Conservation (phyloP, 2,329 filamentous ascomycete species). For the Fusarium nygamai region DNA sequence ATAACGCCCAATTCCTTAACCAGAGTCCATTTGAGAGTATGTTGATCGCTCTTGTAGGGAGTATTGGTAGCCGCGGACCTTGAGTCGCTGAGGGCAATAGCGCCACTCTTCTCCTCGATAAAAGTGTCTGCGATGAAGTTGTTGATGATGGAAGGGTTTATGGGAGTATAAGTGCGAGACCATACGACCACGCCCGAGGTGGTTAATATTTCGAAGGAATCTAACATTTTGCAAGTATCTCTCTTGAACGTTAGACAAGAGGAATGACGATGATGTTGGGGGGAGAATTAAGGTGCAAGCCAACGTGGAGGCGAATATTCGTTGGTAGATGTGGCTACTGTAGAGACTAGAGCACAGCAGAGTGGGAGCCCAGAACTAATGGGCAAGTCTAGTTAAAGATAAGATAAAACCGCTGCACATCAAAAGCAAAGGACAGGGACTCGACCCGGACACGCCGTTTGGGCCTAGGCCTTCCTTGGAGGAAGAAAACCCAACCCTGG, state of each 20-base stretch:
- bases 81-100: constrained; percentile 67
- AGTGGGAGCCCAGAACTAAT: neutral
- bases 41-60: constrained; percentile 88
- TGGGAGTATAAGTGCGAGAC: constrained; percentile 85
- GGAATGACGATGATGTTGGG: constrained; percentile 12
- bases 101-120: constrained; percentile 87
- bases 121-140: constrained; percentile 96
- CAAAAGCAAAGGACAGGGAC: constrained; percentile 24
- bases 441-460: constrained; percentile 35
- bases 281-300: constrained; percentile 12
- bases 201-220: constrained; percentile 95
- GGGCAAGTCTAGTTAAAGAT: neutral
- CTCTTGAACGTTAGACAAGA: constrained; percentile 8
- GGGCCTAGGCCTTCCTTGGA: neutral
- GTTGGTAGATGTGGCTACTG: constrained; percentile 40
- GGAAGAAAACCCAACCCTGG: constrained; percentile 10
- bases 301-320: constrained; percentile 28
- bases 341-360: too few relatives aligned
- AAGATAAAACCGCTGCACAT: constrained; percentile 28
- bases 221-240: constrained; percentile 73
- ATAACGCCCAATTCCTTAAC: constrained; percentile 94
- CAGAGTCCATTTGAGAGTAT: constrained; percentile 93
- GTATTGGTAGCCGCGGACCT: constrained; percentile 71
- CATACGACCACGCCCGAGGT: constrained; percentile 97
- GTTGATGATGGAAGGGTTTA: constrained; percentile 88